phyloP scores from a whole-genome alignment of 192 early-diverging fungal genomes.

The Backusella westeae region DNA sequence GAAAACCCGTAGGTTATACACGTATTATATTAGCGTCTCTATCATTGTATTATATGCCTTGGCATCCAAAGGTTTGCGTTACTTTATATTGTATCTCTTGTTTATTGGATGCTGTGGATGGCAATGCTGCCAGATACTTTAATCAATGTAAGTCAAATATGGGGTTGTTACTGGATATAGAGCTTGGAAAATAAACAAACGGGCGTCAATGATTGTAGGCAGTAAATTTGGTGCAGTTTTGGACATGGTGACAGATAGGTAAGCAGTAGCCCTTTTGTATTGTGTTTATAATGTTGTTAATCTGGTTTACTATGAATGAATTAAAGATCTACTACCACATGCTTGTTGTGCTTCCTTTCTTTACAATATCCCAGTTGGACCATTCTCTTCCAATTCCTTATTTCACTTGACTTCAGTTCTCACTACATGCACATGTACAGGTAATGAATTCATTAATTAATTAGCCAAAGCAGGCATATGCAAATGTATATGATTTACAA shows the following conservation, averaged over 20 bases:
- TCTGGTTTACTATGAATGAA: background rate
- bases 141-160: constrained; percentile 73
- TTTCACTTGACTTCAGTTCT: constrained; percentile 90
- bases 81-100: constrained; percentile 83
- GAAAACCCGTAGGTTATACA: constrained; percentile 61
- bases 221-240: constrained; percentile 95
- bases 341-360: constrained; percentile 85
- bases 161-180: background rate
- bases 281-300: background rate
- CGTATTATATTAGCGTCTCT: constrained; percentile 76
- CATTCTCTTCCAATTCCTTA: constrained; percentile 86
- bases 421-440: constrained; percentile 99
- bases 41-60: constrained; percentile 78
- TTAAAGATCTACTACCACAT: constrained; percentile 82
- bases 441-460: constrained; percentile 34
- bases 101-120: constrained; percentile 92
- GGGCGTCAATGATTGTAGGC: constrained; percentile 36
- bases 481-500: background rate
- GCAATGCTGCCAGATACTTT: constrained; percentile 89
- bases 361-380: constrained; percentile 62
- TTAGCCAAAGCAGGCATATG: background rate
- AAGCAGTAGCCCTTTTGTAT: background rate
- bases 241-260: constrained; percentile 99
- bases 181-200: background rate
- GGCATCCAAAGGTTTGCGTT: constrained; percentile 70